phyloP scores from a whole-genome alignment of 495 filamentous ascomycete genomes.

The Apiosordaria backusii region DNA sequence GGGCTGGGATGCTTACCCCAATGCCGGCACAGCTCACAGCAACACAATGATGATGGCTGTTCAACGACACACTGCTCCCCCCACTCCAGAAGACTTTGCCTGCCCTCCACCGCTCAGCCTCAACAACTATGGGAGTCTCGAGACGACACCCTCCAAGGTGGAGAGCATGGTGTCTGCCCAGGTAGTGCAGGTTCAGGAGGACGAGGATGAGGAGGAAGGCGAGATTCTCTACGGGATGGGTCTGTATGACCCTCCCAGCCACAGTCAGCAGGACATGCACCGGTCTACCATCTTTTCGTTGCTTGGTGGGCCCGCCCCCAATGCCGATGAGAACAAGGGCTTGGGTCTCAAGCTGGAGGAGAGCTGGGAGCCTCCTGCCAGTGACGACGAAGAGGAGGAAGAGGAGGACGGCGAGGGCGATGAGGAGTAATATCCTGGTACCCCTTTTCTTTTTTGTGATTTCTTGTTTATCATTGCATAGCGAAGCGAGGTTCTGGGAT shows the following conservation, averaged over 20 bases:
- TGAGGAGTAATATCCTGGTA: slow-evolving; percentile 25
- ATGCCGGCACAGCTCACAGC: neutral
- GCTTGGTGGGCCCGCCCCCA: slow-evolving; percentile 39
- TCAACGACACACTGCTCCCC: slow-evolving; percentile 45
- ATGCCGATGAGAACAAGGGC: slow-evolving; percentile 57
- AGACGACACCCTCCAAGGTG: neutral
- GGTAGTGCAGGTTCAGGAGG: slow-evolving; percentile 40
- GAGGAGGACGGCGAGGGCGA: slow-evolving; percentile 43
- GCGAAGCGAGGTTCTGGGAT: neutral
- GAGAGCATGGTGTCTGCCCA: neutral
- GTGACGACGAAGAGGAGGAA: slow-evolving; percentile 57
- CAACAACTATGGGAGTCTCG: slow-evolving; percentile 33
- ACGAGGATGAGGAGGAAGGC: slow-evolving; percentile 45
- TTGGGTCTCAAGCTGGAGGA: slow-evolving; percentile 81
- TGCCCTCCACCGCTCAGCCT: slow-evolving; percentile 28
- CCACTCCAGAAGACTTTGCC: slow-evolving; percentile 57
- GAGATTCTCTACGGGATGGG: slow-evolving; percentile 82
- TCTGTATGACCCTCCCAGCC: slow-evolving; percentile 67
- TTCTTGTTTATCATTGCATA: neutral
- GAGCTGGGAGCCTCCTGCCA: slow-evolving; percentile 68
- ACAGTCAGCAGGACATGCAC: slow-evolving; percentile 42
- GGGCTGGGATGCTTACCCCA: neutral
- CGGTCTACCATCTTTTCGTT: slow-evolving; percentile 49
- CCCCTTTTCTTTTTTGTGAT: slow-evolving; percentile 13
- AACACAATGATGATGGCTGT: neutral